These are phyloP conservation scores for Geotrichum aggregatum DNA, from an alignment of 1,139 yeast genomes.

Conservation along the genomic window DNA sequence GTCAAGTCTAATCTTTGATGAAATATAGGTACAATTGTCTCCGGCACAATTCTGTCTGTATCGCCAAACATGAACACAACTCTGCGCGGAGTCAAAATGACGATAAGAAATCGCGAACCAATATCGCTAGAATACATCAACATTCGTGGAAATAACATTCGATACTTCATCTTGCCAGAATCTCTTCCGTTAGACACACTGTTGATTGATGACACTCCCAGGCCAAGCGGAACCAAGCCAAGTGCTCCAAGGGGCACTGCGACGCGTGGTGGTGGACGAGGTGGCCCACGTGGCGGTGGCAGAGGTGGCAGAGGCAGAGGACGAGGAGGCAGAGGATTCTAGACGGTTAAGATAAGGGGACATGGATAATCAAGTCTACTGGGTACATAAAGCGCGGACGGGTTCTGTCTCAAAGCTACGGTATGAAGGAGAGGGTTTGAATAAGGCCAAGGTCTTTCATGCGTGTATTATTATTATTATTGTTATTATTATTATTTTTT, in stretches of 20 bases:
- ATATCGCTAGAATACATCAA: constrained; percentile 72
- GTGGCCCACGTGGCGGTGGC: constrained; percentile 30
- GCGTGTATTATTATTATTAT: no score
- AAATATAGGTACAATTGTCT: constrained; percentile 48
- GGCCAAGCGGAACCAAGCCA: constrained; percentile 36
- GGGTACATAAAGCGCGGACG: no score
- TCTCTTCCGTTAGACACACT: constrained; percentile 76
- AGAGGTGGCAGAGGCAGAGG: constrained; percentile 18
- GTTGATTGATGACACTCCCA: constrained; percentile 56
- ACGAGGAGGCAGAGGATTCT: constrained; percentile 30
- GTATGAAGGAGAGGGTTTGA: no score
- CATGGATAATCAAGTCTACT: no score
- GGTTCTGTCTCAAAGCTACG: no score
- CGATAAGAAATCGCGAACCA: constrained; percentile 68
- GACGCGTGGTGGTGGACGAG: constrained; percentile 34
- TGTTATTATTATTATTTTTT: no score
- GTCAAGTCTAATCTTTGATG: constrained; percentile 6
- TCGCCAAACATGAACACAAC: constrained; percentile 92
- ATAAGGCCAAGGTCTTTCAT: no score
- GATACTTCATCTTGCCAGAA: constrained; percentile 84
- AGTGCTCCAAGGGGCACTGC: constrained; percentile 29
- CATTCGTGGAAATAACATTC: constrained; percentile 83
- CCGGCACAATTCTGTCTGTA: constrained; percentile 73
- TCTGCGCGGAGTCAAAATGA: constrained; percentile 74
- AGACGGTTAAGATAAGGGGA: neutral